phyloP scores from a whole-genome alignment of 179 eudicot genomes.

The Amaranthus tricolor region DNA sequence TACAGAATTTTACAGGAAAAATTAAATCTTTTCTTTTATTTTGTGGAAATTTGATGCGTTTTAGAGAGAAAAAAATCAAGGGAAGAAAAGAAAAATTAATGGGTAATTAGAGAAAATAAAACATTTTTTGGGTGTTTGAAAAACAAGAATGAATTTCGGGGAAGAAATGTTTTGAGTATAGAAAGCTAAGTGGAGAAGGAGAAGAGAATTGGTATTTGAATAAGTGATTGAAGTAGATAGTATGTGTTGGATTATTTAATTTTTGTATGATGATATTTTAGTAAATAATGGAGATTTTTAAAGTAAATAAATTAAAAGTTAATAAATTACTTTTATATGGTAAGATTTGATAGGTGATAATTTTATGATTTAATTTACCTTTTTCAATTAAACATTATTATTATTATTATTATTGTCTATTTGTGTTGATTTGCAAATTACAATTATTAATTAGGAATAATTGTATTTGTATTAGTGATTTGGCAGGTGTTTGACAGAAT shows the following conservation, averaged over 20 bases:
- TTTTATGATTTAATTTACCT: too few species aligned
- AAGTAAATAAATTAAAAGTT: too few species aligned
- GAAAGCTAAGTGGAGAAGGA: background rate
- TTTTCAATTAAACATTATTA: too few species aligned
- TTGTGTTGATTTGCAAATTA: too few species aligned
- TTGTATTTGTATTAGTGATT: too few species aligned
- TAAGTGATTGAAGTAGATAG: background rate
- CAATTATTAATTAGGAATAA: too few species aligned
- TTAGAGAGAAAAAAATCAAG: background rate
- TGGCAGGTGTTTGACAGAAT: background rate
- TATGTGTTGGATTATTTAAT: constrained; percentile 7
- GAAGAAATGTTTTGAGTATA: background rate
- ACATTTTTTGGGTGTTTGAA: background rate
- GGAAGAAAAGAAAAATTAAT: background rate
- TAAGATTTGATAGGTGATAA: too few species aligned
- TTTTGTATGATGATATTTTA: background rate
- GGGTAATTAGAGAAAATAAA: background rate
- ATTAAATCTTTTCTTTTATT: background rate
- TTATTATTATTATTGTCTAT: too few species aligned
- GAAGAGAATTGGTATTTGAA: background rate
- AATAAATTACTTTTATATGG: too few species aligned
- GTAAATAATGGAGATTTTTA: too few species aligned
- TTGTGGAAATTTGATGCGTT: background rate
- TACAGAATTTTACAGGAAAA: background rate
- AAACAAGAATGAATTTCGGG: constrained; percentile 19